Evolutionary conservation across 805 yeast genomes (phyloP).

Genomic region (Lachancea kluyveri): DNA sequence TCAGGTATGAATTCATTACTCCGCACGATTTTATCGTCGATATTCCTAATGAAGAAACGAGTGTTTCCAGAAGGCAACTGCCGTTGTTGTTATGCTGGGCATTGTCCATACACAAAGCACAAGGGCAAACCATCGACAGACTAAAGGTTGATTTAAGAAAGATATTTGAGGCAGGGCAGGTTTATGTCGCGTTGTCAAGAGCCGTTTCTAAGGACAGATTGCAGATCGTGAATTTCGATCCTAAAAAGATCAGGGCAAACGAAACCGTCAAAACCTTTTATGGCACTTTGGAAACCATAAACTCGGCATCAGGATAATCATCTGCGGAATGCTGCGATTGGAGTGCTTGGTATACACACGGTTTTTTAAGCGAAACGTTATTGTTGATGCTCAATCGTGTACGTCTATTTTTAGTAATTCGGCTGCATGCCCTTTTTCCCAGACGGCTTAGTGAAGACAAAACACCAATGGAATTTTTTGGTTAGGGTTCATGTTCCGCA

Average conservation of each 20-base stretch:
- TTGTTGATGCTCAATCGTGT: too few species aligned
- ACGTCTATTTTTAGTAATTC: too few species aligned
- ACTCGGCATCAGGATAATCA: too few species aligned
- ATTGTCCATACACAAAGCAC: conserved; percentile 76
- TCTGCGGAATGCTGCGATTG: too few species aligned
- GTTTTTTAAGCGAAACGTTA: too few species aligned
- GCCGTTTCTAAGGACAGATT: conserved; percentile 62
- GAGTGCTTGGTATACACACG: too few species aligned
- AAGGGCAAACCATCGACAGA: conserved; percentile 73
- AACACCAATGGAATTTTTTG: too few species aligned
- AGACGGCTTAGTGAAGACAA: too few species aligned
- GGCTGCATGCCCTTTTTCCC: too few species aligned
- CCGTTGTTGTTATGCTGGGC: conserved; percentile 80
- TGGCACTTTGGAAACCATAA: conserved; percentile 33
- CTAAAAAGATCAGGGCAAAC: conserved; percentile 51
- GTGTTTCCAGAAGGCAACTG: conserved; percentile 45
- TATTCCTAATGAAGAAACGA: conserved; percentile 26
- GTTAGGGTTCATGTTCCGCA: too few species aligned
- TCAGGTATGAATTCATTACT: conserved; percentile 30
- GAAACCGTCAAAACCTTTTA: conserved; percentile 58
- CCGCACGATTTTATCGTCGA: conserved; percentile 37
- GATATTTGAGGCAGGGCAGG: conserved; percentile 77
- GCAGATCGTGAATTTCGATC: conserved; percentile 61
- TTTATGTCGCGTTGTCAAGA: conserved; percentile 75
- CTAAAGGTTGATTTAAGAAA: conserved; percentile 62